Base-by-base conservation (phyloP, 169 alveolate species). In the Theileria equi region DNA sequence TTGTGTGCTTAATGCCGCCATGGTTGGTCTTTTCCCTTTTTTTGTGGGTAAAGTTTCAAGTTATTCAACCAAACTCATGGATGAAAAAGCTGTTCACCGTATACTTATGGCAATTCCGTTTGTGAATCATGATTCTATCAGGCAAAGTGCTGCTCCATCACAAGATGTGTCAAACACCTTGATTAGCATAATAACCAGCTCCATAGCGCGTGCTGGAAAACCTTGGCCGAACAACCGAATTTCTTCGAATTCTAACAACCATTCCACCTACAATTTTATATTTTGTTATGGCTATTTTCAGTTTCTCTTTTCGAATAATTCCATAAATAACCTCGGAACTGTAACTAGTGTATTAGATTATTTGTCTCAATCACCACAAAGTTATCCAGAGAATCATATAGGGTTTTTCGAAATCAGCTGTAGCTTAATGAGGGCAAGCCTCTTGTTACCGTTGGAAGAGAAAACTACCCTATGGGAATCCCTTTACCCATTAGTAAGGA, bases 191-290 rank as follows among this genome's bases (percentile, higher is more conserved):
- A 38, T 38, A 38, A n/a, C n/a, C n/a, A 38, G n/a, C n/a, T 38
- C 45, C 38, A 16, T 59, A 44, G 65, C 55, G 26, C 62, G 65
- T 36, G 53, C 65, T 36, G 73, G 65, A n/a, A 41, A 64, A 38
- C 28, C 84, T 16, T 74, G 77, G 79, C 77, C 79, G 10, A 41
- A 58, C 19, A 74, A 52, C 23, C 53, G 84, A 4, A 32, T 43
- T 10, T 6, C 69, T 6, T 8, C 43, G 35, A 74, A 74, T 26
- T 74, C 84, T 0, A 64, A 35, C 41, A 48, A 62, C 29, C 31
- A 63, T n/a, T 64, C 84, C 1, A 32, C 31, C 40, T 70, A 74
- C 25, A 74, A 74, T 57, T 74, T 58, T 49, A 32, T 28, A 31
- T 36, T 74, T 16, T 21, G 65, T 5, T 64, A 64, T 49, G 55